Evolutionary conservation across 306 rosid species (phyloP).

Genomic region (Glycine soja): DNA sequence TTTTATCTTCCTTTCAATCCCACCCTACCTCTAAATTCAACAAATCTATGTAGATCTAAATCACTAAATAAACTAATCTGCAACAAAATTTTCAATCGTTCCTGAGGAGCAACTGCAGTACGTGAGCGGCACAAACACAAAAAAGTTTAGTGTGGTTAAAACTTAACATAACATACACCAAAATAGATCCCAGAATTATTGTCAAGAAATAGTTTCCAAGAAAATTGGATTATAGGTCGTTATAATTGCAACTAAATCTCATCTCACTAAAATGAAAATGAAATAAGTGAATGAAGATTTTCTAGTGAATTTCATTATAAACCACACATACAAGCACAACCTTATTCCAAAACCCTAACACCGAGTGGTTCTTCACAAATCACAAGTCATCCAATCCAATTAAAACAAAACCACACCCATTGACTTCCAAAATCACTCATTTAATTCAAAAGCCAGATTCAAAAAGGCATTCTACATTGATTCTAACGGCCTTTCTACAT

Average conservation of each 20-base stretch:
- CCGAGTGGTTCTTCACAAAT: background rate
- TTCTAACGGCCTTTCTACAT: too few relatives aligned
- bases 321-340: background rate
- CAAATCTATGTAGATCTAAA: slow-evolving; percentile 20
- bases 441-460: slow-evolving; percentile 11
- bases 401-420: background rate
- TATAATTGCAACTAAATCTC: background rate
- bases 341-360: slow-evolving; percentile 10
- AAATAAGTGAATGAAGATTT: slow-evolving; percentile 4
- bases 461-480: too few relatives aligned
- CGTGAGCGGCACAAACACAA: slow-evolving; percentile 74
- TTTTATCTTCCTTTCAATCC: background rate
- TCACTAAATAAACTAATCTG: slow-evolving; percentile 67
- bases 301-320: background rate
- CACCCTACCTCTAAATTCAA: background rate
- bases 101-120: slow-evolving; percentile 98
- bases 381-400: slow-evolving; percentile 27
- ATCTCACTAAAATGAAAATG: slow-evolving; percentile 6
- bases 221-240: background rate
- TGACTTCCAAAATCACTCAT: slow-evolving; percentile 20
- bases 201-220: background rate
- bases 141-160: slow-evolving; percentile 9
- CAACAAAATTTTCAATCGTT: slow-evolving; percentile 91
- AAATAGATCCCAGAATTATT: background rate
- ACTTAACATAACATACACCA: slow-evolving; percentile 10